Evolutionary conservation across 2,329 filamentous ascomycete species (phyloP).

Genomic region (Fusarium beomiforme): DNA sequence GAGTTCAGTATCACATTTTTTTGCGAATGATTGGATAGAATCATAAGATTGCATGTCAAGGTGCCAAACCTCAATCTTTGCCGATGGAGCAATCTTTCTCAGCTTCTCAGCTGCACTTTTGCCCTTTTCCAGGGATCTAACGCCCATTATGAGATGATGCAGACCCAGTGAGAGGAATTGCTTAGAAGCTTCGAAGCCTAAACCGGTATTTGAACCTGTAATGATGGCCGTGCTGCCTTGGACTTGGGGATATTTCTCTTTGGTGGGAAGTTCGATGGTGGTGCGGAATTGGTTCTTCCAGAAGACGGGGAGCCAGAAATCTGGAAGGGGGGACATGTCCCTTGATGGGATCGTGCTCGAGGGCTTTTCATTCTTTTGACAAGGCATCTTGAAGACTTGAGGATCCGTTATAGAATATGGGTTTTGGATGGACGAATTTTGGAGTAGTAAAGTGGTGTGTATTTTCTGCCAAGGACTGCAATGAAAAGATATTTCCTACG

Average conservation of each 20-base stretch:
- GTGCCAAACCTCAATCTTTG: conserved; percentile 39
- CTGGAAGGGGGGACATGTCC: conserved; percentile 14
- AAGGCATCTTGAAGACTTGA: conserved; percentile 29
- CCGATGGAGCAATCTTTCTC: background rate
- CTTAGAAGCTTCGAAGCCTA: conserved; percentile 39
- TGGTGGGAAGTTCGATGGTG: conserved; percentile 34
- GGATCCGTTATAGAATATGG: no score
- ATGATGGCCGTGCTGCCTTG: conserved; percentile 33
- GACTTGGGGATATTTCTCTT: conserved; percentile 18
- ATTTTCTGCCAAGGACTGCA: accelerated
- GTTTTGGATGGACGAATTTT: accelerated
- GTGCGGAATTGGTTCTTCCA: conserved; percentile 37
- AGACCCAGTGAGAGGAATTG: conserved; percentile 37
- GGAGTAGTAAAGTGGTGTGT: accelerated
- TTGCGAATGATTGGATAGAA: conserved; percentile 34
- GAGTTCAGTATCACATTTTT: conserved; percentile 23
- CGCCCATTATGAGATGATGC: conserved; percentile 27
- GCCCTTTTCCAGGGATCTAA: conserved; percentile 27
- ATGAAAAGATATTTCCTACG: background rate
- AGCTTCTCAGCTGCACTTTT: conserved; percentile 21
- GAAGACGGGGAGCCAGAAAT: conserved; percentile 20
- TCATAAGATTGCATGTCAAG: conserved; percentile 43
- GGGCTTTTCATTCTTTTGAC: background rate
- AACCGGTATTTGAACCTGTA: conserved; percentile 42
- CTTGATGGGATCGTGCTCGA: conserved; percentile 4